A percentile compares a stretch with the other conserved stretches of the same genome.
These are phyloP conservation scores for Boechera stricta DNA, from an alignment of 345 rosid genomes.

Conservation along the genomic window DNA sequence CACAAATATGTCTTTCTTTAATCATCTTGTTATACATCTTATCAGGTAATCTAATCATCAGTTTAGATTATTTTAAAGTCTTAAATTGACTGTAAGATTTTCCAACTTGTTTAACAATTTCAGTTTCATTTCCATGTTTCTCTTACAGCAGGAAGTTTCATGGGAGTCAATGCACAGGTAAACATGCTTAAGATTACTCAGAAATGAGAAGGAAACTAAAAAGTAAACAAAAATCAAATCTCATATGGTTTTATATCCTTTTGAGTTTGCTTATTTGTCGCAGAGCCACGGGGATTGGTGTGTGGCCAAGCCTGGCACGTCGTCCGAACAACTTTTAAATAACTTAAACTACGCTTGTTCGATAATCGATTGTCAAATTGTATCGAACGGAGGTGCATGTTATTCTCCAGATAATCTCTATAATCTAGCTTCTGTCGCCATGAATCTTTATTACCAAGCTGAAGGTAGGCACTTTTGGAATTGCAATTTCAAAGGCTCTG, in stretches of 20 bases:
- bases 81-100: background rate
- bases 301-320: constrained; percentile 6
- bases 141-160: constrained; percentile 4
- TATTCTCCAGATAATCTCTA: background rate
- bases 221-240: background rate
- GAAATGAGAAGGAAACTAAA: background rate
- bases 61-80: background rate
- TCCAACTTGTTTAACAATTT: background rate
- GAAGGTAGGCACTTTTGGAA: constrained; percentile 21
- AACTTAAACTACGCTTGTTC: constrained; percentile 4
- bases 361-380: background rate
- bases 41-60: constrained; percentile 16
- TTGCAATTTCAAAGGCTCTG: constrained; percentile 27
- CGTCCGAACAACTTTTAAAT: background rate
- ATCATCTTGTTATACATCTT: constrained; percentile 26
- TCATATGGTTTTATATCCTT: background rate
- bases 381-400: constrained; percentile 34
- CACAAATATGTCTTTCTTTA: constrained; percentile 13
- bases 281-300: constrained; percentile 19
- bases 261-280: background rate
- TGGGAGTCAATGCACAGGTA: constrained; percentile 24
- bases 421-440: constrained; percentile 40
- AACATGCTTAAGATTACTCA: background rate
- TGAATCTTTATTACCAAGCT: constrained; percentile 43
- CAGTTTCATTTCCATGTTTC: background rate